A percentile compares a stretch with the other conserved stretches of the same genome.
phyloP scores from a whole-genome alignment of 23 red algal species.

The Porphyridium purpureum region DNA sequence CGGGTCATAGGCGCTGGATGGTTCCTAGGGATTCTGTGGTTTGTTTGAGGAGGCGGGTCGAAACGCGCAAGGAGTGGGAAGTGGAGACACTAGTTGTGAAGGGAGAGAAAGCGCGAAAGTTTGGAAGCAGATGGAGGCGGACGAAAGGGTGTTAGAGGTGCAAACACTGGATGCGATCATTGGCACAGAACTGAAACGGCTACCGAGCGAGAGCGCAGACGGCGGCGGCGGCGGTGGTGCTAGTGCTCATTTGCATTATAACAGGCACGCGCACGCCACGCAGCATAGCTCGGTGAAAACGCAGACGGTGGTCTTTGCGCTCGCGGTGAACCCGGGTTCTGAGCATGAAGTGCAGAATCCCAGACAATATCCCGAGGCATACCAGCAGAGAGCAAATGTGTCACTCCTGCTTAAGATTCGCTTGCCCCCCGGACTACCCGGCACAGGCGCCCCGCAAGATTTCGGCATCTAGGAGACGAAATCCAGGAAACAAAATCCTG shows the following conservation, averaged over 20 bases:
- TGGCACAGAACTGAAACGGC: background rate
- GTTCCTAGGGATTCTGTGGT: no score
- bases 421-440: background rate
- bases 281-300: no score
- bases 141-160: background rate
- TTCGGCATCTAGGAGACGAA: background rate
- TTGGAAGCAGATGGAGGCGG: background rate
- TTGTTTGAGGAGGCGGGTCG: no score
- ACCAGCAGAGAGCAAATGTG: no score
- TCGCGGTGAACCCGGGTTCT: background rate
- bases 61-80: no score
- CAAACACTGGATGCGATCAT: background rate
- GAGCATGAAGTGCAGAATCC: background rate
- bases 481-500: no score
- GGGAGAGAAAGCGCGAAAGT: no score
- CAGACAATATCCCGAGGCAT: no score
- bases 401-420: background rate
- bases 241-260: no score
- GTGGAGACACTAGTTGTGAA: no score
- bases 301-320: background rate
- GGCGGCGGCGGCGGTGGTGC: background rate
- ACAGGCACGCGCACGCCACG: no score
- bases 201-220: background rate
- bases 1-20: no score
- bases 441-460: background rate